Evolutionary conservation across 176 grass and related monocot genomes (phyloP).

Genomic region (Cenchrus americanus): DNA sequence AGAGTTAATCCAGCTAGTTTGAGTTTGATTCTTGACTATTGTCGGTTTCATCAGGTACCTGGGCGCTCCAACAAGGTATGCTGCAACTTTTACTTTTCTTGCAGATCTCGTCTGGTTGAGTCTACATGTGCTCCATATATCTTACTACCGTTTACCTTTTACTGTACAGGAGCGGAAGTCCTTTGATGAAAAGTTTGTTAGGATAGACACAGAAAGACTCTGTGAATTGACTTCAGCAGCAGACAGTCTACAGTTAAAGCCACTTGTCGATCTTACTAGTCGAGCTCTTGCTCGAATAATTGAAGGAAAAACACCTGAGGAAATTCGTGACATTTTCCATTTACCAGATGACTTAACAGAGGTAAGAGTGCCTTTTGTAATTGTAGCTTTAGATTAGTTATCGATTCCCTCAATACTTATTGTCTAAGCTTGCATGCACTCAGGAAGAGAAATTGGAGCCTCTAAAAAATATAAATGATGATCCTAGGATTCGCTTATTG

Average conservation of each 20-base stretch:
- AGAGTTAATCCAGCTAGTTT: conserved; percentile 85
- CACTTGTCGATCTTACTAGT: conserved; percentile 97
- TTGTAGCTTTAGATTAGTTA: conserved; percentile 4
- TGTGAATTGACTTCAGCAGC: conserved; percentile 98
- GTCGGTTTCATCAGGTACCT: conserved; percentile 93
- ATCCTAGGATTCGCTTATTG: conserved; percentile 93
- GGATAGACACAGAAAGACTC: conserved; percentile 87
- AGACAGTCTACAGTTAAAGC: conserved; percentile 93
- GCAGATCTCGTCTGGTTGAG: not conserved
- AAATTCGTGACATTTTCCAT: conserved; percentile 99
- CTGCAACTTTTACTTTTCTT: not conserved
- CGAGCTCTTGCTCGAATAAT: conserved; percentile 97
- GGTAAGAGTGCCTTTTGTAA: conserved; percentile 40
- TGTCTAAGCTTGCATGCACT: conserved; percentile 40
- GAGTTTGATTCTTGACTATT: conserved; percentile 99
- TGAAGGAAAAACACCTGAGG: conserved; percentile 98
- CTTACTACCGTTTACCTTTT: conserved; percentile 37
- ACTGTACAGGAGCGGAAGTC: conserved; percentile 75
- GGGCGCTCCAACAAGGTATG: conserved; percentile 96
- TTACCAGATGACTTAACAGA: conserved; percentile 97
- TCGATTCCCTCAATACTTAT: conserved; percentile 35
- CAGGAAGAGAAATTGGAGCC: conserved; percentile 99
- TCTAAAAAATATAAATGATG: conserved; percentile 97
- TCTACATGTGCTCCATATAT: not conserved
- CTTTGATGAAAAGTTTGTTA: conserved; percentile 98